Evolutionary conservation across 345 rosid genomes (phyloP).

Genomic region (Eucalyptus pauciflora): DNA sequence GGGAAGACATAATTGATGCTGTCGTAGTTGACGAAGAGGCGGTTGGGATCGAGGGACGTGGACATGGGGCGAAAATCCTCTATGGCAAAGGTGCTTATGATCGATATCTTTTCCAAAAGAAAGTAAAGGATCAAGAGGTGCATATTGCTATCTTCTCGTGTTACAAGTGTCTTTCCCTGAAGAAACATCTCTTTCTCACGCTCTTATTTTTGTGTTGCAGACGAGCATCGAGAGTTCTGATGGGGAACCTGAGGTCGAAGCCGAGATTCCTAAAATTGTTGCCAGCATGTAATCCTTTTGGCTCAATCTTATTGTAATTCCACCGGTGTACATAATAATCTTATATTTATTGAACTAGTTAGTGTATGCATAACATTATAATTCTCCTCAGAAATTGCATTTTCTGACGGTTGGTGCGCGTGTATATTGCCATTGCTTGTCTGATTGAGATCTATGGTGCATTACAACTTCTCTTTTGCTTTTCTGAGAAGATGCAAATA

Average conservation of each 20-base stretch:
- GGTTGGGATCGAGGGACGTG: constrained; percentile 43
- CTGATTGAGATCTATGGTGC: background rate
- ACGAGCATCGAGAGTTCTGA: constrained; percentile 29
- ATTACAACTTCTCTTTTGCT: background rate
- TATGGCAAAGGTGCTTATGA: constrained; percentile 70
- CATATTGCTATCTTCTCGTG: background rate
- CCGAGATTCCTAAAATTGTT: constrained; percentile 68
- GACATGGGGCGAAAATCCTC: constrained; percentile 75
- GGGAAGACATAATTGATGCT: constrained; percentile 67
- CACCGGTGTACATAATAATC: constrained; percentile 37
- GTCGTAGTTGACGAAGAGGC: constrained; percentile 87
- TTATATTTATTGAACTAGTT: background rate
- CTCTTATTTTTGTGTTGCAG: constrained; percentile 21
- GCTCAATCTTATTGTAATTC: constrained; percentile 25
- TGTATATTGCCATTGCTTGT: background rate
- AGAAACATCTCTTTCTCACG: background rate
- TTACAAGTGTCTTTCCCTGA: background rate
- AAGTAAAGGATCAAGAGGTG: constrained; percentile 25
- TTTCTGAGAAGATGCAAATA: background rate
- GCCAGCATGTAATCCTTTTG: constrained; percentile 60
- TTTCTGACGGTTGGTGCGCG: background rate
- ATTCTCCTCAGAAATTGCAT: background rate
- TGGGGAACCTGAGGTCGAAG: constrained; percentile 61
- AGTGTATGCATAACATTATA: background rate
- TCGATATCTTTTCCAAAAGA: constrained; percentile 44